Base-by-base conservation (phyloP, 164 flowering plant species). In the Santalum album region DNA sequence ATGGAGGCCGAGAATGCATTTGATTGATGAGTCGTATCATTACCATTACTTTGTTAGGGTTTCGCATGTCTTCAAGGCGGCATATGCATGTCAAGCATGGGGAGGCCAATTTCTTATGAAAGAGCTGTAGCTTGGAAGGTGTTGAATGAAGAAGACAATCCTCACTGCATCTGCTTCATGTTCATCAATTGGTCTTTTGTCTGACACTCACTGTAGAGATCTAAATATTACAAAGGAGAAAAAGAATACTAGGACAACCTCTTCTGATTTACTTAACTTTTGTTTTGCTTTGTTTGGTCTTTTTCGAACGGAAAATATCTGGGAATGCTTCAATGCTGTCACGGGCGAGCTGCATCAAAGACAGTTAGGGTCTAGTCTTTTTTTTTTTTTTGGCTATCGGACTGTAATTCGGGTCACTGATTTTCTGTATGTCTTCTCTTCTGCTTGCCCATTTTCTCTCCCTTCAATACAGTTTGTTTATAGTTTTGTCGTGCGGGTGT, bases 111-210 rank as follows among this genome's bases (percentile, higher is more conserved):
- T 25, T 50, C 53, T 10, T 50, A 50, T 25, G 53, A 50, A 23
- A 50, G 36, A 18, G 53, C 36, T 18, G 53, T 50, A 19, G 53
- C 36, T 6, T 50, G 53, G 53, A 50, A 50, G 53, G 53, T 50
- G 34, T 25, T 50, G 53, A 50, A 50, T 16, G 53, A 50, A 17
- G 53, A 50, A 15, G 53, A 50, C 1, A 29, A 15, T 14, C 25
- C 49, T 21, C 53, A 50, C 36, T 50, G 53, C 53, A 50, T 50
- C 21, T 50, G 53, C 53, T 50, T 50, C 53, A 50, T 50, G 35
- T 50, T 50, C 21, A 29, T 50, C 36, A 50, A 50, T 22, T 50
- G 53, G 53, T 50, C 53, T 18, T 50, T 50, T 50, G 35, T 50
- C 4, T 50, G 22, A 50, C 7, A 3, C 25, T 7, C 20, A 45